A percentile compares a stretch with the other conserved stretches of the same genome.
phyloP scores from a whole-genome alignment of 192 early-diverging fungal species.

The Dispira simplex region DNA sequence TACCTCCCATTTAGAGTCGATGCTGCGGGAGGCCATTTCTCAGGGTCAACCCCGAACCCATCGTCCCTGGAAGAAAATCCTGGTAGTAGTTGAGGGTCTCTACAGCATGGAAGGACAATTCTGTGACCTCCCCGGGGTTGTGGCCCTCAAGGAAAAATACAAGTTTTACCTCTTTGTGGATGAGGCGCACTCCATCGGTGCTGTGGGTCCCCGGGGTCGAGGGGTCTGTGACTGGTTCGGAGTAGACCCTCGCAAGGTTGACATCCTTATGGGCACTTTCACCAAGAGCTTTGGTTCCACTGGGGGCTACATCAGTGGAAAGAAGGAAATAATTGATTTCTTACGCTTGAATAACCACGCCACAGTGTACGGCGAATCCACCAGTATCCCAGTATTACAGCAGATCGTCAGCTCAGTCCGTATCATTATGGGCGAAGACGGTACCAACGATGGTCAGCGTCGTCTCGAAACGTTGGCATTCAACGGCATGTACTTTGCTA shows the following conservation, averaged over 20 bases:
- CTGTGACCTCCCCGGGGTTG: slow-evolving; percentile 71
- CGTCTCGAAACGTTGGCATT: slow-evolving; percentile 72
- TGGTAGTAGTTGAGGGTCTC: slow-evolving; percentile 89
- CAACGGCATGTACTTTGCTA: slow-evolving; percentile 75
- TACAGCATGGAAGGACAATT: slow-evolving; percentile 98
- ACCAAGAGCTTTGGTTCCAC: slow-evolving; percentile 97
- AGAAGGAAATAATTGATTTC: slow-evolving; percentile 59
- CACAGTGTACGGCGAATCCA: slow-evolving; percentile 80
- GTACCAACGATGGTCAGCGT: slow-evolving; percentile 63
- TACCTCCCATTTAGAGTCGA: slow-evolving; percentile 53
- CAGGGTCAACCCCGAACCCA: slow-evolving; percentile 96
- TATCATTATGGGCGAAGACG: slow-evolving; percentile 90
- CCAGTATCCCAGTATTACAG: slow-evolving; percentile 68
- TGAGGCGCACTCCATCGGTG: slow-evolving; percentile 95
- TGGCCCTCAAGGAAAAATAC: slow-evolving; percentile 81
- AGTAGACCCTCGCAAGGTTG: slow-evolving; percentile 75
- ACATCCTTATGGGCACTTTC: slow-evolving; percentile 95
- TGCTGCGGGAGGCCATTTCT: slow-evolving; percentile 74
- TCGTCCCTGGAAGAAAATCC: slow-evolving; percentile 97
- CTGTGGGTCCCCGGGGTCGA: slow-evolving; percentile 82
- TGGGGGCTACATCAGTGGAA: slow-evolving; percentile 85
- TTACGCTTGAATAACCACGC: slow-evolving; percentile 66
- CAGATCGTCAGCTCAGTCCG: slow-evolving; percentile 81
- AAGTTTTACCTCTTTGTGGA: slow-evolving; percentile 95
- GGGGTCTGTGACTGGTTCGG: slow-evolving; percentile 95